Evolutionary conservation across 768 basidiomycete species (phyloP), one percentile per base, ranked within the genome.

Genomic region (Amanita inopinata): DNA sequence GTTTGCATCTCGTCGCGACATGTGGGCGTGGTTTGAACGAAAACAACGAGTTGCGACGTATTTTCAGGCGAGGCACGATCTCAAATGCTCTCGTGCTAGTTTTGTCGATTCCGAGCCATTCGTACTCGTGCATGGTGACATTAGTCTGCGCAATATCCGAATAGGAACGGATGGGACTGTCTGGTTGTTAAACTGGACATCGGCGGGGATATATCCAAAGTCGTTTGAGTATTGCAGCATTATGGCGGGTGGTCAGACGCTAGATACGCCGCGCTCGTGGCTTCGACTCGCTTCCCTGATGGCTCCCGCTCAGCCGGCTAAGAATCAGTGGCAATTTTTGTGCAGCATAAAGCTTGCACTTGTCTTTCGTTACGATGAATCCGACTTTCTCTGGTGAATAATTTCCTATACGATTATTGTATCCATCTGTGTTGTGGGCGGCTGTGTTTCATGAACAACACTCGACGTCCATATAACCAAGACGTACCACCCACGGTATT

Each of bases 181-280:
- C 35, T 57, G 51, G 49, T 33, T 57, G n/a, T 20, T 54, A 8
- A 54, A 57, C 34, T 54, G 53, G 53, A 36, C 12, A 10, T 48
- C 43, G 46, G 38, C 52, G 12, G 56, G 52, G 22, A 52, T 39
- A 36, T 53, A 49, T 43, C 54, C 56, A 0, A 18, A 17, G 4
- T 50, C 45, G 39, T 48, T 51, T 14, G 49, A 51, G 20, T 51
- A 51, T 41, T 39, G 38, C 17, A 28, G 38, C 12, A 28, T 39
- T 23, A 39, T 39, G 38, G 38, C 38, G 1, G 38, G 30, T 39
- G 38, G 24, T 5, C 38, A 39, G 38, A 11, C 30, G 27, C 38
- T 28, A 4, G 18, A 39, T 39, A 14, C 38, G 3, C 38, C 15
- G n/a, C 23, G 24, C 2, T 18, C 30, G 15, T 39, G 38, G 38